phyloP scores from a whole-genome alignment of 257 asterid species.

The Solanum clarkiae region DNA sequence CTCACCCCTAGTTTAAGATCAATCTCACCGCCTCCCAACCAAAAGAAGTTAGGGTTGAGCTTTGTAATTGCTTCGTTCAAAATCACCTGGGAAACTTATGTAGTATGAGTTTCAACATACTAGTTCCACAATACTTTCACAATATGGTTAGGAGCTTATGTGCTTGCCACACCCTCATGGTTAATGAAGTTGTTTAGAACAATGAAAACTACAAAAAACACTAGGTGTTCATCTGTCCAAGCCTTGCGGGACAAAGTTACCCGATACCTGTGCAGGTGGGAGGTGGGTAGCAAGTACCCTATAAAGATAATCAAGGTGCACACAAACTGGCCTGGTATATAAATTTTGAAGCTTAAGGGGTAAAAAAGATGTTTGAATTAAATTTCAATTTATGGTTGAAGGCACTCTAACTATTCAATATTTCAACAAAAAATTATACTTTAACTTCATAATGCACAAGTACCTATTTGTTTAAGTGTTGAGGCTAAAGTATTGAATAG shows the following conservation, averaged over 20 bases:
- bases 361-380: neutral
- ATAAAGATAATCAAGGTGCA: neutral
- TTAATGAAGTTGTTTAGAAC: neutral
- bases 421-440: too few relatives aligned
- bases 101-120: neutral
- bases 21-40: constrained; percentile 95
- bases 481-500: too few relatives aligned
- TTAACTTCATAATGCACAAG: too few relatives aligned
- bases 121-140: neutral
- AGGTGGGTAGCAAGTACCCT: neutral
- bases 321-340: neutral
- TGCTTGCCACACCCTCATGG: neutral
- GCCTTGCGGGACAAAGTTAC: neutral
- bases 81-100: constrained; percentile 44
- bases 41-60: constrained; percentile 70
- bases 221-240: neutral
- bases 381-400: too few relatives aligned
- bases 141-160: neutral
- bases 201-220: neutral
- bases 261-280: neutral
- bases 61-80: constrained; percentile 78
- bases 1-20: constrained; percentile 74
- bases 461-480: too few relatives aligned
- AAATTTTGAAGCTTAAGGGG: neutral
- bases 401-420: too few relatives aligned